Percentiles rank a stretch among this genome's conserved stretches.
Evolutionary conservation across 768 basidiomycete species (phyloP).

Genomic region (Hericium rajendrae): DNA sequence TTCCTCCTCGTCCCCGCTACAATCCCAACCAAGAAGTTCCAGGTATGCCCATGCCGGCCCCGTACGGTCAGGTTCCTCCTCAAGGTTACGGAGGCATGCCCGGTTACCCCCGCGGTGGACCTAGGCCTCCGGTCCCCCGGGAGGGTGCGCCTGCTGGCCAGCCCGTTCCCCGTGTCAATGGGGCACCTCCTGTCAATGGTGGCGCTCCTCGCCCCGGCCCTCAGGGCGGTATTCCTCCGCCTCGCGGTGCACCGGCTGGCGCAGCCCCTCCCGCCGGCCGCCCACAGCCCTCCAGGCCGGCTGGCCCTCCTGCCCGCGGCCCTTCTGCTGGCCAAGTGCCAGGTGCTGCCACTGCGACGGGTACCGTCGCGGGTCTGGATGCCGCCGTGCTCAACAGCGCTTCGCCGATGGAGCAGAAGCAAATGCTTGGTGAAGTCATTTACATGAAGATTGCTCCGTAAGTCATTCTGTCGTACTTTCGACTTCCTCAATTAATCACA

Average conservation of each 20-base stretch:
- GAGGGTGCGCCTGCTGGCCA: conserved; percentile 52
- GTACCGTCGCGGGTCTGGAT: conserved; percentile 48
- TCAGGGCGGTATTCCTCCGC: conserved; percentile 33
- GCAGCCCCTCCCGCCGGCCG: conserved; percentile 31
- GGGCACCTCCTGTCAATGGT: conserved; percentile 31
- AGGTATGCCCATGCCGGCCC: conserved; percentile 67
- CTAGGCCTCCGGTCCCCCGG: conserved; percentile 55
- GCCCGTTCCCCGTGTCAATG: conserved; percentile 56
- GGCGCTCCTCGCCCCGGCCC: conserved; percentile 57
- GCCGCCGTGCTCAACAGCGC: conserved; percentile 52
- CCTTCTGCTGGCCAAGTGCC: conserved; percentile 25
- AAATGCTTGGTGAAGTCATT: conserved; percentile 94
- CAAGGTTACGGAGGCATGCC: conserved; percentile 65
- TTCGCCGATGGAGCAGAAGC: conserved; percentile 85
- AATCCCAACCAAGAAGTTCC: conserved; percentile 61
- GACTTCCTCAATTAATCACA: background rate
- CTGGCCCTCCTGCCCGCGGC: conserved; percentile 24
- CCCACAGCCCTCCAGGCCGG: conserved; percentile 23
- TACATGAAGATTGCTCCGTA: conserved; percentile 85
- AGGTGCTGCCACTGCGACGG: conserved; percentile 35
- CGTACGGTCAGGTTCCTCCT: conserved; percentile 66
- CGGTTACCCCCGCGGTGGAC: conserved; percentile 52
- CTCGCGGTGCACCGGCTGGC: conserved; percentile 35
- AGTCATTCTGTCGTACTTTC: conserved; percentile 24
- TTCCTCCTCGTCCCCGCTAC: conserved; percentile 83